Evolutionary conservation across 1,284 basidiomycete species (phyloP).

Genomic region (Moesziomyces antarcticus): DNA sequence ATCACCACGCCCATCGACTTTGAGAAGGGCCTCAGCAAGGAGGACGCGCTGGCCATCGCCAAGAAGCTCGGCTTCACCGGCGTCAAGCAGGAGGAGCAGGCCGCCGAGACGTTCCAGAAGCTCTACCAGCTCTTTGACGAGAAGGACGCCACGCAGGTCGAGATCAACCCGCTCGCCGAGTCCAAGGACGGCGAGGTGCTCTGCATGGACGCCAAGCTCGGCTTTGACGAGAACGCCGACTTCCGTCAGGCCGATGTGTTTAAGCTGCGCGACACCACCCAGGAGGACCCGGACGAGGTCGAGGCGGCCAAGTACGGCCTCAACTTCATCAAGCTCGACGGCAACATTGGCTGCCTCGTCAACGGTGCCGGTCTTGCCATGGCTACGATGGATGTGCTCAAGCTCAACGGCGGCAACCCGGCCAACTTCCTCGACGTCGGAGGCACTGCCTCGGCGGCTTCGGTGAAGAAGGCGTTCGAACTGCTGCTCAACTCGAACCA

Average conservation of each 20-base stretch:
- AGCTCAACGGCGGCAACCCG: constrained; percentile 78
- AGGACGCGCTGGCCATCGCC: constrained; percentile 81
- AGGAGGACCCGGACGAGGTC: constrained; percentile 97
- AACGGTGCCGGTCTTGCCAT: constrained; percentile 99
- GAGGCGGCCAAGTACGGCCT: constrained; percentile 80
- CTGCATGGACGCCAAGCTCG: constrained; percentile 99
- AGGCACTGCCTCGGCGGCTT: constrained; percentile 95
- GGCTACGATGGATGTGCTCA: constrained; percentile 99
- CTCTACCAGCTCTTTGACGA: constrained; percentile 98
- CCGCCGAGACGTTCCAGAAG: constrained; percentile 92
- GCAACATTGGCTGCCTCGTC: constrained; percentile 95
- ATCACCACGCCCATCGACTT: constrained; percentile 95
- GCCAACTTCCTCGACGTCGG: constrained; percentile 99
- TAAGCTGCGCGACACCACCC: constrained; percentile 86
- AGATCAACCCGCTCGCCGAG: constrained; percentile 99
- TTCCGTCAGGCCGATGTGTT: constrained; percentile 96
- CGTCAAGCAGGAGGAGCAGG: constrained; percentile 78
- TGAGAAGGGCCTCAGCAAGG: constrained; percentile 81
- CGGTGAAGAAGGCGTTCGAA: constrained; percentile 99
- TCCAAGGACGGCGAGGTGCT: constrained; percentile 91
- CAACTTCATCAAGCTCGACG: constrained; percentile 99
- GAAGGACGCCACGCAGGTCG: constrained; percentile 99
- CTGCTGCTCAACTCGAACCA: constrained; percentile 88
- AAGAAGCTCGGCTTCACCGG: constrained; percentile 89
- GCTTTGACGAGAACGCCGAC: constrained; percentile 98